Evolutionary conservation across 169 alveolate species (phyloP), one percentile per base, ranked within the genome.

Genomic region (Ichthyophthirius multifiliis): DNA sequence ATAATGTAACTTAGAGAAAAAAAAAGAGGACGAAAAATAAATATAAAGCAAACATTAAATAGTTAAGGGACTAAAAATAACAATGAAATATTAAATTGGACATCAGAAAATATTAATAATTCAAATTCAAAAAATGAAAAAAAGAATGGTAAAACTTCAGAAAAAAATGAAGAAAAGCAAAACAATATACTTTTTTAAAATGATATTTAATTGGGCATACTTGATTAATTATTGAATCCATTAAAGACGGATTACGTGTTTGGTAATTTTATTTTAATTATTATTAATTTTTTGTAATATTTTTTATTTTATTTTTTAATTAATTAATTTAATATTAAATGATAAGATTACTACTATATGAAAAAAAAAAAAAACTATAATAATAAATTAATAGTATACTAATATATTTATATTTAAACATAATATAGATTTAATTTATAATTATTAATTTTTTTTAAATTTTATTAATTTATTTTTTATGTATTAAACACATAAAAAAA

Each of bases 161-260:
- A 55, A 27, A 55, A 55, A 39, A 55, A 3, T 23, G 71, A 55
- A 6, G 23, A 20, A 55, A 34, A 16, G 13, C 39, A 55, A 55
- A 27, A 55, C 18, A 55, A 55, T 23, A n/a, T n/a, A n/a, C 31
- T 55, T 55, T 55, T 39, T 55, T 27, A 55, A 27, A 39, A 55
- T 27, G 71, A 55, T n/a, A 55, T 55, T 1, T 23, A 55, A 27
- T 27, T 55, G 13, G 23, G 43, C 39, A 55, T 55, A 34, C 71
- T 55, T 83, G 62, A 65, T 44, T 15, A 75, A 64, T 63, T 55
- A 7, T 27, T 55, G 13, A 55, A 55, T 55, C 92, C 92, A 3
- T 65, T 87, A 18, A 76, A 89, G 34, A 55, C 64, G 35, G 92
- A 87, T 65, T 81, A 83, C 32, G 83, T 89, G n/a, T 87, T 87